Conservation (phyloP, 2,329 filamentous ascomycete species). For the Sporothrix brunneoviolacea region DNA sequence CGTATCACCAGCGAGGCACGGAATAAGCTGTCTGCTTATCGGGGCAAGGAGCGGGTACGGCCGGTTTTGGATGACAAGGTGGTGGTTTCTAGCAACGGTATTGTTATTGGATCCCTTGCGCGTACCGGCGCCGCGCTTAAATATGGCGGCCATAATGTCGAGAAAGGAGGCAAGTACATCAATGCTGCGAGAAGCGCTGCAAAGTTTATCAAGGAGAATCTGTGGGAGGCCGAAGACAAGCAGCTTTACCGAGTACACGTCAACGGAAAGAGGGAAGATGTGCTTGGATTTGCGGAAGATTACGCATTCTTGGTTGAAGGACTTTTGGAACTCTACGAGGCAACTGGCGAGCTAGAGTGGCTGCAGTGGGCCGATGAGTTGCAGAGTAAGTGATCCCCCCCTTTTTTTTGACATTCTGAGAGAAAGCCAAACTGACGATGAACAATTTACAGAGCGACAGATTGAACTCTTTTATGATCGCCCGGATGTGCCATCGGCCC, state of each 20-base stretch:
- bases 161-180: slow-evolving; percentile 55
- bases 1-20: slow-evolving; percentile 61
- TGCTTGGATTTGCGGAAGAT: slow-evolving; percentile 80
- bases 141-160: slow-evolving; percentile 42
- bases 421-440: not conserved
- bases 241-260: slow-evolving; percentile 70
- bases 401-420: too few relatives aligned
- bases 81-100: slow-evolving; percentile 79
- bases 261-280: slow-evolving; percentile 55
- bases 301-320: slow-evolving; percentile 85
- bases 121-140: slow-evolving; percentile 64
- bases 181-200: slow-evolving; percentile 61
- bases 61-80: slow-evolving; percentile 85
- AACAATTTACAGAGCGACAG: slow-evolving; percentile 53
- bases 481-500: slow-evolving; percentile 26
- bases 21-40: slow-evolving; percentile 60
- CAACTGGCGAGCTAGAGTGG: slow-evolving; percentile 66
- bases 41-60: slow-evolving; percentile 65
- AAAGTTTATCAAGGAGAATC: slow-evolving; percentile 61
- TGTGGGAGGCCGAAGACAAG: slow-evolving; percentile 61
- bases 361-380: slow-evolving; percentile 75
- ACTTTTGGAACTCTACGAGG: slow-evolving; percentile 75
- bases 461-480: slow-evolving; percentile 71
- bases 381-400: slow-evolving; percentile 52
- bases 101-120: slow-evolving; percentile 78